phyloP scores from a whole-genome alignment of 2,329 filamentous ascomycete genomes.

The Paracamarosporium sp. region DNA sequence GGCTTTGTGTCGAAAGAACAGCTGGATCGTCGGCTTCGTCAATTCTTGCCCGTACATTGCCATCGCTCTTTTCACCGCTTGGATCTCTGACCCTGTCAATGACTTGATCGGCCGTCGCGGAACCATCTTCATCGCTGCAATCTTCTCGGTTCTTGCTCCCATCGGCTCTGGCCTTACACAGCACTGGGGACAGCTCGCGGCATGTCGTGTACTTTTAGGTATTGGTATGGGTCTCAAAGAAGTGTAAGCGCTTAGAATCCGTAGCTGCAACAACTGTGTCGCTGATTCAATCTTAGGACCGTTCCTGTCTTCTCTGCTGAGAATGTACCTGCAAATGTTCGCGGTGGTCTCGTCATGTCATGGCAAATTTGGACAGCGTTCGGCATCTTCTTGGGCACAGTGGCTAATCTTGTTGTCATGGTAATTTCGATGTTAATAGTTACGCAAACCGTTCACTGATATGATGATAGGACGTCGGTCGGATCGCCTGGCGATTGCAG shows the following conservation, averaged over 20 bases:
- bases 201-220: constrained; percentile 44
- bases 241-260: constrained; percentile 16
- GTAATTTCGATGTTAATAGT: constrained; percentile 14
- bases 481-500: constrained; percentile 49
- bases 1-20: constrained; percentile 37
- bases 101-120: constrained; percentile 38
- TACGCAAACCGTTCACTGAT: not conserved
- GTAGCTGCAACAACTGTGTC: not conserved
- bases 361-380: constrained; percentile 55
- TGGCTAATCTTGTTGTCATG: constrained; percentile 50
- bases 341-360: constrained; percentile 56
- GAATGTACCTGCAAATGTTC: constrained; percentile 55
- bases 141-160: constrained; percentile 43
- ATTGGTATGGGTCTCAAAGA: constrained; percentile 56
- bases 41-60: constrained; percentile 41
- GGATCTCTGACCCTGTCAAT: constrained; percentile 39
- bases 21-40: constrained; percentile 42
- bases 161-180: constrained; percentile 46
- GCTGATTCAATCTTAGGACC: constrained; percentile 27
- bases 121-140: constrained; percentile 42
- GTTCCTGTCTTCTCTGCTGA: constrained; percentile 57
- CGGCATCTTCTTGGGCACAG: constrained; percentile 54
- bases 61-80: constrained; percentile 34
- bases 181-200: constrained; percentile 49
- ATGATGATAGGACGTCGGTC: constrained; percentile 34